phyloP scores from a whole-genome alignment of 768 basidiomycete genomes.

The Hysterangium stoloniferum region DNA sequence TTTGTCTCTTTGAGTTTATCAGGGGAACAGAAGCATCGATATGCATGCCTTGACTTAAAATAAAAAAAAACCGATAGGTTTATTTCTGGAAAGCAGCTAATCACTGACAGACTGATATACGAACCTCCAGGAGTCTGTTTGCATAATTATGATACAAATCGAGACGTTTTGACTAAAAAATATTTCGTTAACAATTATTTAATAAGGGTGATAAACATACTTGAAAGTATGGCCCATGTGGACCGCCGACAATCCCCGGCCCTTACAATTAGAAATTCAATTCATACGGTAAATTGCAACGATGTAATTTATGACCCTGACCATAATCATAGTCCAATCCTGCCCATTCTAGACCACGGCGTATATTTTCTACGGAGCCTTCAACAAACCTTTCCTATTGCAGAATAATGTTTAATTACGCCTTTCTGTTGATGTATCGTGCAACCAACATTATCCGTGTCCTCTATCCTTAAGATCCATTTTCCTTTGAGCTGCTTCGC shows the following conservation, averaged over 20 bases:
- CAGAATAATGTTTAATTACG: background rate
- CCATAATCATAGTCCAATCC: conserved; percentile 90
- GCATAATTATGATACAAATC: conserved; percentile 77
- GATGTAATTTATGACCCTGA: conserved; percentile 35
- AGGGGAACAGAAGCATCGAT: conserved; percentile 88
- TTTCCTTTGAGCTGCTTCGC: conserved; percentile 77
- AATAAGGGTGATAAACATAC: conserved; percentile 30
- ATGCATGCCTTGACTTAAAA: conserved; percentile 77
- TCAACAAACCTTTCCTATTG: conserved; percentile 70
- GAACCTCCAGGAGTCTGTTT: conserved; percentile 67
- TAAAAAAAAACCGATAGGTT: background rate
- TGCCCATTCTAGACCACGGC: conserved; percentile 78
- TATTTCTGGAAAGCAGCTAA: background rate
- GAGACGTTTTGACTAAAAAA: conserved; percentile 73
- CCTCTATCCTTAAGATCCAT: conserved; percentile 91
- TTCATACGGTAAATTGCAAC: background rate
- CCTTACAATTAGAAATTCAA: conserved; percentile 36
- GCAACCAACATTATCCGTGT: conserved; percentile 80
- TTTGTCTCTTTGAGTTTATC: conserved; percentile 62
- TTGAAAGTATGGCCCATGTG: conserved; percentile 82
- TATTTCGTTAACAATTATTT: conserved; percentile 6
- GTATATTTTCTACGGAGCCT: conserved; percentile 77
- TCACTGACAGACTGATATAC: too few species aligned
- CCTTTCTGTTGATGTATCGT: background rate
- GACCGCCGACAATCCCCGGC: conserved; percentile 66